A percentile compares a stretch with the other conserved stretches of the same genome.
phyloP scores from a whole-genome alignment of 2,329 filamentous ascomycete species.

The Huntiella abstrusa region DNA sequence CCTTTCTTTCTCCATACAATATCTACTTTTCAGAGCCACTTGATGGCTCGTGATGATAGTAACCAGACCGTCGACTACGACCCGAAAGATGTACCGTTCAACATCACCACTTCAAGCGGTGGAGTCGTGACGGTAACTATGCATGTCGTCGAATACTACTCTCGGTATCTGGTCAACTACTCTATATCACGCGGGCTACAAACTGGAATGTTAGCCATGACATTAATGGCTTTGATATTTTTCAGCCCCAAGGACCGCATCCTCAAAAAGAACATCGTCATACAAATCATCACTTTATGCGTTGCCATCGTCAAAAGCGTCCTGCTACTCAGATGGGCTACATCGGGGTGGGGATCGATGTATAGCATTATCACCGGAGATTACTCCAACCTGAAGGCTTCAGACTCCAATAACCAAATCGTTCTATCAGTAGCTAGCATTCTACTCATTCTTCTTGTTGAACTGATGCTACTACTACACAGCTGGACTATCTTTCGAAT shows the following conservation, averaged over 20 bases:
- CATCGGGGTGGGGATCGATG: constrained; percentile 39
- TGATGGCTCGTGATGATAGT: too few relatives aligned
- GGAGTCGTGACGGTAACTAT: not conserved
- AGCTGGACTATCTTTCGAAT: constrained; percentile 32
- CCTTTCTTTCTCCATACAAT: too few relatives aligned
- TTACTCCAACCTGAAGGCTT: constrained; percentile 19
- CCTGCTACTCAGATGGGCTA: constrained; percentile 39
- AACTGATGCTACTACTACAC: constrained; percentile 31
- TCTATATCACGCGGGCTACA: constrained; percentile 50
- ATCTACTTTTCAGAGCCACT: too few relatives aligned
- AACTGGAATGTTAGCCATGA: constrained; percentile 46
- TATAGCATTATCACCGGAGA: constrained; percentile 42
- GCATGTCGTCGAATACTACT: constrained; percentile 16
- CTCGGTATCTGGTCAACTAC: constrained; percentile 13
- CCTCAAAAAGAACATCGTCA: constrained; percentile 40
- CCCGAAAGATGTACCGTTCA: not conserved
- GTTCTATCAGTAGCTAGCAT: constrained; percentile 13
- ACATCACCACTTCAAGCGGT: not conserved
- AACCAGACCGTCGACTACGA: not conserved
- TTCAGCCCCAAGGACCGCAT: constrained; percentile 50
- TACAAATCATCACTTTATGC: constrained; percentile 43
- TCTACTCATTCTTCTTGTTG: constrained; percentile 26
- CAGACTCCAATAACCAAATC: constrained; percentile 11
- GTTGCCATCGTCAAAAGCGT: constrained; percentile 40
- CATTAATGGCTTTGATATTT: constrained; percentile 45